phyloP scores from a whole-genome alignment of 148 eudicot species.

The Persicaria maculosa region DNA sequence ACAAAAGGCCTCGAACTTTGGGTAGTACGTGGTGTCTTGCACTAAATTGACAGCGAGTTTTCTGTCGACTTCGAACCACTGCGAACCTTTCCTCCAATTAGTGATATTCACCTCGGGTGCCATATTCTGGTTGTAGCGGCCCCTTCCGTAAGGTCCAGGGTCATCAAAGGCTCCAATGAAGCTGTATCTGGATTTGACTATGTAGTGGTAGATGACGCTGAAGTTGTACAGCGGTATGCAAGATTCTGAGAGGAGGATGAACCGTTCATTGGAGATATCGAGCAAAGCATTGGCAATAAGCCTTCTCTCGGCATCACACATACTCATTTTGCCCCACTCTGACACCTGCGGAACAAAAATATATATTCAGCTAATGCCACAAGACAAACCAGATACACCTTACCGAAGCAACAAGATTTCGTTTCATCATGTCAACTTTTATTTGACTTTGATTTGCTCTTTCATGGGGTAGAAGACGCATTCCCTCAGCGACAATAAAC shows the following conservation, averaged over 20 bases:
- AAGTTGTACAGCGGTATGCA: slow-evolving; percentile 77
- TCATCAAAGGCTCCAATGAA: slow-evolving; percentile 69
- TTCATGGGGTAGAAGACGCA: background rate
- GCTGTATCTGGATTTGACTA: slow-evolving; percentile 50
- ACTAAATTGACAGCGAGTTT: slow-evolving; percentile 48
- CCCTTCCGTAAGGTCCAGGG: slow-evolving; percentile 66
- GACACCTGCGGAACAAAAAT: slow-evolving; percentile 24
- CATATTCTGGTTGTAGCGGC: slow-evolving; percentile 60
- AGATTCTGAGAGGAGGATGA: slow-evolving; percentile 69
- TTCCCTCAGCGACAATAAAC: background rate
- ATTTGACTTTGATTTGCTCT: background rate
- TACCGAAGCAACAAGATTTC: background rate
- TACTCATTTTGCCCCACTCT: slow-evolving; percentile 85
- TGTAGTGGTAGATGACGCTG: slow-evolving; percentile 47
- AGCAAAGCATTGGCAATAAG: slow-evolving; percentile 80
- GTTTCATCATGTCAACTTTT: background rate
- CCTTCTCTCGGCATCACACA: slow-evolving; percentile 85
- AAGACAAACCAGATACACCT: background rate
- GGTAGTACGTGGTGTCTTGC: slow-evolving; percentile 48
- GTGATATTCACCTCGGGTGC: slow-evolving; percentile 59
- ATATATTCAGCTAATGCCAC: background rate
- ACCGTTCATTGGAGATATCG: slow-evolving; percentile 67
- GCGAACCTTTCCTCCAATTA: slow-evolving; percentile 80
- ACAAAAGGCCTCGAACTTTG: slow-evolving; percentile 58
- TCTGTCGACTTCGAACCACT: slow-evolving; percentile 72